Conservation (phyloP, 2,329 filamentous ascomycete species). For the Stemphylium lycopersici region DNA sequence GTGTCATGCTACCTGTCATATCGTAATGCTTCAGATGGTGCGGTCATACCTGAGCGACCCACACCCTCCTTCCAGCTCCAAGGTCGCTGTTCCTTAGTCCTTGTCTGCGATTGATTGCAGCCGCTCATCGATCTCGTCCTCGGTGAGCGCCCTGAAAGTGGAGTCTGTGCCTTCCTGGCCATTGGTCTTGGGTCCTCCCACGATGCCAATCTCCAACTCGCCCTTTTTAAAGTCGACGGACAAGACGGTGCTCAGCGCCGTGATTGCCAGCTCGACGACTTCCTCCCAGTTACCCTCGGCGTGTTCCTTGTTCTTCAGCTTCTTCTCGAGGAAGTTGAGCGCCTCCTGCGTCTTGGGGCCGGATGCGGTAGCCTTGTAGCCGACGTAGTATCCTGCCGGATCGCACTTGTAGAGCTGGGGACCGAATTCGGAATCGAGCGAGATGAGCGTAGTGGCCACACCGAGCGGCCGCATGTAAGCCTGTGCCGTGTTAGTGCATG, state of each 20-base stretch:
- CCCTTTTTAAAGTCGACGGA: conserved; percentile 99
- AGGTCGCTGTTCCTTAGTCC: conserved; percentile 67
- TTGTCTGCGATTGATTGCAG: conserved; percentile 98
- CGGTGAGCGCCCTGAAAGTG: conserved; percentile 85
- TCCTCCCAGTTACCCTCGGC: conserved; percentile 95
- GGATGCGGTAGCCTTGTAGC: conserved; percentile 97
- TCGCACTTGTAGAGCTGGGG: conserved; percentile 99
- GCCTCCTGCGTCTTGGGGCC: conserved; percentile 99
- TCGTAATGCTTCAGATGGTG: conserved; percentile 31
- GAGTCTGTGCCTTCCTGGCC: conserved; percentile 82
- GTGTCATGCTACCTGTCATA: conserved; percentile 33
- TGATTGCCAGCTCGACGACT: conserved; percentile 95
- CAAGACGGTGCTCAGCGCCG: conserved; percentile 91
- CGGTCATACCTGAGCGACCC: conserved; percentile 33
- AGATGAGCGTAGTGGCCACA: conserved; percentile 93
- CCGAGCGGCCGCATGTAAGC: conserved; percentile 98
- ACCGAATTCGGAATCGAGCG: conserved; percentile 88
- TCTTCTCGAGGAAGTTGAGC: conserved; percentile 98
- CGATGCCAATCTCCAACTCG: conserved; percentile 97
- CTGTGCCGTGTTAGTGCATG: conserved; percentile 54
- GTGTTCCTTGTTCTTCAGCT: conserved; percentile 97
- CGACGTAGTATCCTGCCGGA: conserved; percentile 95
- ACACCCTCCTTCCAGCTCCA: conserved; percentile 27
- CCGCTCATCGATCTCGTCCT: conserved; percentile 98
- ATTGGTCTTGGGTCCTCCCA: conserved; percentile 82